Evolutionary conservation across 805 yeast genomes (phyloP).

Genomic region (Wickerhamiella spandovensis): DNA sequence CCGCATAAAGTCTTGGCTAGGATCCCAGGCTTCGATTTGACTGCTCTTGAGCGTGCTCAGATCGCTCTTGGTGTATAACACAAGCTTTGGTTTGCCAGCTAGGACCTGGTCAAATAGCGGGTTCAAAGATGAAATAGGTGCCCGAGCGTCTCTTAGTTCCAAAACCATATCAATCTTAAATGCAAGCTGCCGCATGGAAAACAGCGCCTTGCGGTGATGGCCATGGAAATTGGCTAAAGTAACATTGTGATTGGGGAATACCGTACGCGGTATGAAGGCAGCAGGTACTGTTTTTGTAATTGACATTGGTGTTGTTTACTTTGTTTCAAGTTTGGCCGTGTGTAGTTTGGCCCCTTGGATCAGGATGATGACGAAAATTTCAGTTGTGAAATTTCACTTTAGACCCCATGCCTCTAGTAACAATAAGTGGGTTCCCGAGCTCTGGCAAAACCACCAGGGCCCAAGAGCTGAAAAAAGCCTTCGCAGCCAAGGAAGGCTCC

Average conservation of each 20-base stretch:
- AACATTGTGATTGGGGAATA: slow-evolving; percentile 64
- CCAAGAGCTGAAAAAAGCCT: slow-evolving; percentile 32
- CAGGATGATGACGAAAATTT: neutral
- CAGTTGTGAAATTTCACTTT: neutral
- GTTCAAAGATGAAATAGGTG: slow-evolving; percentile 76
- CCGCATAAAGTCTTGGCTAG: slow-evolving; percentile 34
- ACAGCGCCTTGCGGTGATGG: slow-evolving; percentile 72
- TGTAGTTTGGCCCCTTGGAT: too few species aligned
- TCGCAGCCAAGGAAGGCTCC: slow-evolving; percentile 34
- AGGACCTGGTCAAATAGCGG: slow-evolving; percentile 59
- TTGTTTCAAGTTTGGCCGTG: neutral
- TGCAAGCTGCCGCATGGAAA: slow-evolving; percentile 48
- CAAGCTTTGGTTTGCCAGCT: slow-evolving; percentile 39
- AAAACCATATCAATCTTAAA: slow-evolving; percentile 72
- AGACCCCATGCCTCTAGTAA: slow-evolving; percentile 63
- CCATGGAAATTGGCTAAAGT: slow-evolving; percentile 74
- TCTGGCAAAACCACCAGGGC: slow-evolving; percentile 78
- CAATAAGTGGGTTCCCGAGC: slow-evolving; percentile 75
- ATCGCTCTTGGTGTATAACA: slow-evolving; percentile 70
- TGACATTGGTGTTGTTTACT: too few species aligned
- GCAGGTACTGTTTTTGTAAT: neutral
- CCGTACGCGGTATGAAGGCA: slow-evolving; percentile 48
- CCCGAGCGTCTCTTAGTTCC: slow-evolving; percentile 80
- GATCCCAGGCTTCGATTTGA: slow-evolving; percentile 38
- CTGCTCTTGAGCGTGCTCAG: slow-evolving; percentile 33